Percentiles rank a stretch among this genome's conserved stretches.
Evolutionary conservation across 371 early-diverging fungal species (phyloP).

Genomic region (Massospora cicadina): DNA sequence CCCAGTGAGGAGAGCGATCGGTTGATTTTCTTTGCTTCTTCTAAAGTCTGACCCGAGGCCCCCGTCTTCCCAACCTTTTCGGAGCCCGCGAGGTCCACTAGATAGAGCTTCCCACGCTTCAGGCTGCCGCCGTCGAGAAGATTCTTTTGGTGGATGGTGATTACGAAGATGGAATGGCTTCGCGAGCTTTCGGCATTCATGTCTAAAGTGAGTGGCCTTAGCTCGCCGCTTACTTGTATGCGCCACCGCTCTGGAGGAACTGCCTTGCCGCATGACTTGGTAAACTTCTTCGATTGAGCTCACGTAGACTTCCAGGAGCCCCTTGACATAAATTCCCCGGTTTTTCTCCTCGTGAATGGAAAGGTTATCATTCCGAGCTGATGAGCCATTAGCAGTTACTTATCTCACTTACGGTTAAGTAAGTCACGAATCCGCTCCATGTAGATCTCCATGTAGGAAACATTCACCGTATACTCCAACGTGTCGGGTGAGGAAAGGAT

Average conservation of each 20-base stretch:
- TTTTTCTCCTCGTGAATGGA: constrained; percentile 90
- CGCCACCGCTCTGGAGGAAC: constrained; percentile 76
- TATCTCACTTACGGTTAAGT: constrained; percentile 51
- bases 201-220: constrained; percentile 16
- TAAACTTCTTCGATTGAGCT: constrained; percentile 81
- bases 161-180: constrained; percentile 91
- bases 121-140: constrained; percentile 55
- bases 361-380: constrained; percentile 70
- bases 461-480: constrained; percentile 82
- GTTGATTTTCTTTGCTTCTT: constrained; percentile 99
- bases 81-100: constrained; percentile 99
- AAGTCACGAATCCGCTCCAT: constrained; percentile 97
- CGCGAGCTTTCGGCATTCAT: constrained; percentile 97
- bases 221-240: constrained; percentile 47
- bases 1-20: constrained; percentile 93
- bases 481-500: constrained; percentile 69
- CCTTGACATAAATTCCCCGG: constrained; percentile 92
- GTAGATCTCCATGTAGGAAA: constrained; percentile 98
- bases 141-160: constrained; percentile 86
- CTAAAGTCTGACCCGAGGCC: constrained; percentile 93
- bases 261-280: constrained; percentile 85
- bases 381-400: neutral
- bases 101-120: constrained; percentile 76
- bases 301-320: constrained; percentile 86
- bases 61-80: constrained; percentile 96